Percentiles rank a stretch among this genome's conserved stretches.
These are phyloP conservation scores for Cercospora brassicicola DNA, from an alignment of 2,329 filamentous ascomycete species.

Conservation along the genomic window DNA sequence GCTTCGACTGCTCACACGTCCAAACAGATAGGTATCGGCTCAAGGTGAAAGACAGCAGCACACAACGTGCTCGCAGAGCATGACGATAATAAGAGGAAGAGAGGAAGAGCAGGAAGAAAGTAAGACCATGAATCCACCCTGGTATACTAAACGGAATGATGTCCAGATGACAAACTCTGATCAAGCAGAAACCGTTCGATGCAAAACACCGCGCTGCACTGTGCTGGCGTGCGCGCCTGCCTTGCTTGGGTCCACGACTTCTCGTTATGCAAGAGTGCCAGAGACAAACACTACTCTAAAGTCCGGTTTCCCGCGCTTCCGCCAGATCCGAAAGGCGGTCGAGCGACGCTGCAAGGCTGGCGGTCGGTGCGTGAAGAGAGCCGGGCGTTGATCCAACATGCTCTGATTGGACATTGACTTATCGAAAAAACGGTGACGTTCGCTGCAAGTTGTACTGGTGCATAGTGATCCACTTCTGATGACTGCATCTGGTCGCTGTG, in stretches of 20 bases:
- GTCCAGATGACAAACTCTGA: slow-evolving; percentile 2
- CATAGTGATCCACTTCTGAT: slow-evolving; percentile 1
- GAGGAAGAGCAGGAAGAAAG: not conserved
- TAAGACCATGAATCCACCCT: not conserved
- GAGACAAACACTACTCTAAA: not conserved
- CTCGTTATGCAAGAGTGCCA: not conserved
- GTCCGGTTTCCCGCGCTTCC: slow-evolving; percentile 4
- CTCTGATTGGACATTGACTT: not conserved
- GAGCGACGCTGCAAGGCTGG: slow-evolving; percentile 5
- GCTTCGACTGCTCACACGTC: not conserved
- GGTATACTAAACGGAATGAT: slow-evolving; percentile 1
- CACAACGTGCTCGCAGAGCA: not conserved
- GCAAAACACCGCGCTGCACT: not conserved
- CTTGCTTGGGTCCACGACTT: not conserved
- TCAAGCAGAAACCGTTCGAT: not conserved
- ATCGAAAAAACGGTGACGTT: not conserved
- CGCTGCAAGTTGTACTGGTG: not conserved
- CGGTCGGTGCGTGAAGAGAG: not conserved
- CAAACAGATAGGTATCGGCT: not conserved
- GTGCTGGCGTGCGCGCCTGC: not conserved
- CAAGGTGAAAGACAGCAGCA: not conserved
- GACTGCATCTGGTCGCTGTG: not conserved
- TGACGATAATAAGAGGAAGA: not conserved
- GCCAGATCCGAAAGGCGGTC: slow-evolving; percentile 3
- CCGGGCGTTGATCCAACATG: not conserved